Percentiles rank a stretch among this genome's conserved stretches.
These are phyloP conservation scores for Lentinula sp. DNA, from an alignment of 768 basidiomycete genomes.

Conservation along the genomic window DNA sequence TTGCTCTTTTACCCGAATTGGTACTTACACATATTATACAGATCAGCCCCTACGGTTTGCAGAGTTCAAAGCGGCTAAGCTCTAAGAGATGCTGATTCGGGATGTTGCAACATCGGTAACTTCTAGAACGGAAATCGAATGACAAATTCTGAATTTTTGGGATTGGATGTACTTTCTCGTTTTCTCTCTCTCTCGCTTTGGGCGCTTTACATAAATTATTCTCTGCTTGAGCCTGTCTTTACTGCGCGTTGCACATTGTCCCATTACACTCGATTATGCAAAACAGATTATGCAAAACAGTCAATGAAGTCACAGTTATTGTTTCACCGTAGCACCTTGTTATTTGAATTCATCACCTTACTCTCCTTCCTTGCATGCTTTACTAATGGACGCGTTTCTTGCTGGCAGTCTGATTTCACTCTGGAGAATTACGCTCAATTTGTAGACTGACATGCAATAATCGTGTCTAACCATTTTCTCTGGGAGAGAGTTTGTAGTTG, in stretches of 20 bases:
- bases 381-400: background rate
- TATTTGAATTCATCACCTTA: background rate
- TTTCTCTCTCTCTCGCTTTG: background rate
- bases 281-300: too few species aligned
- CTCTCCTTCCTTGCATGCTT: background rate
- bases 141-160: too few species aligned
- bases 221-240: background rate
- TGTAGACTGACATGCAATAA: too few species aligned
- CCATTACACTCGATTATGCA: too few species aligned
- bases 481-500: too few species aligned
- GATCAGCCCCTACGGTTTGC: slow-evolving; percentile 2
- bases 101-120: background rate
- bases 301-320: too few species aligned
- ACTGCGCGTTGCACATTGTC: background rate
- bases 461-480: too few species aligned
- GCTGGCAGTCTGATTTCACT: background rate
- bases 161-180: too few species aligned
- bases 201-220: background rate
- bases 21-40: background rate
- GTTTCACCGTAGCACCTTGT: background rate
- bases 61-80: background rate
- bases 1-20: background rate
- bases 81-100: background rate
- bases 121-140: too few species aligned
- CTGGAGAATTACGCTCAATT: too few species aligned